phyloP scores from a whole-genome alignment of 192 early-diverging fungal species.

The Backusella mclennaniae region DNA sequence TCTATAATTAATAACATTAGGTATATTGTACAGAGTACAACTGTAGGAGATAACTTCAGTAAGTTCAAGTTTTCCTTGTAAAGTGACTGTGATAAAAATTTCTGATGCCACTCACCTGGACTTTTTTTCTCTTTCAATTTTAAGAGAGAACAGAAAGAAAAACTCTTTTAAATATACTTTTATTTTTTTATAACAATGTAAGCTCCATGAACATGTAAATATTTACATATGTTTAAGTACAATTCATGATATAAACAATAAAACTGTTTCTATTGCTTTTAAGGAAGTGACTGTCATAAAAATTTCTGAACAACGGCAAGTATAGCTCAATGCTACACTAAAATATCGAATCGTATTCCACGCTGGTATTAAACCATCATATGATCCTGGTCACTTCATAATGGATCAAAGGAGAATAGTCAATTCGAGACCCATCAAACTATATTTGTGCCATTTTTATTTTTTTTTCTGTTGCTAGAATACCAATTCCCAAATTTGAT shows the following conservation, averaged over 20 bases:
- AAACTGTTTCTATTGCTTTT: not conserved
- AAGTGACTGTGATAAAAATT: conserved; percentile 7
- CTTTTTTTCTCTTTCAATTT: not conserved
- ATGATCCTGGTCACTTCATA: not conserved
- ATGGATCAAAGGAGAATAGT: not conserved
- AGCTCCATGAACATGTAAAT: not conserved
- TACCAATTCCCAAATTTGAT: not conserved
- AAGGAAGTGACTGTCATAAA: not conserved
- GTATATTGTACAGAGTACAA: conserved; percentile 1
- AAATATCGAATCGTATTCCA: not conserved
- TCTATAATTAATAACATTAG: not conserved
- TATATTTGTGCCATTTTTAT: not conserved
- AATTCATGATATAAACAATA: not conserved
- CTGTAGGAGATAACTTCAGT: not conserved
- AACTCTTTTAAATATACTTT: not conserved
- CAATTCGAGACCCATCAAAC: not conserved
- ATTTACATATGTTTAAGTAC: not conserved
- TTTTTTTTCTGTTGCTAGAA: not conserved
- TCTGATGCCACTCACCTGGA: not conserved
- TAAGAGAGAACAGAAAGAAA: not conserved
- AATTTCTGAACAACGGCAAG: not conserved
- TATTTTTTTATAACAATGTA: not conserved
- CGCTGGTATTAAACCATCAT: not conserved
- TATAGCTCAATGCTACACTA: not conserved
- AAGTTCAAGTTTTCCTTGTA: not conserved